Percentiles rank a stretch among this genome's conserved stretches.
phyloP scores from a whole-genome alignment of 139 green algal species.

The Trebouxia sp. region DNA sequence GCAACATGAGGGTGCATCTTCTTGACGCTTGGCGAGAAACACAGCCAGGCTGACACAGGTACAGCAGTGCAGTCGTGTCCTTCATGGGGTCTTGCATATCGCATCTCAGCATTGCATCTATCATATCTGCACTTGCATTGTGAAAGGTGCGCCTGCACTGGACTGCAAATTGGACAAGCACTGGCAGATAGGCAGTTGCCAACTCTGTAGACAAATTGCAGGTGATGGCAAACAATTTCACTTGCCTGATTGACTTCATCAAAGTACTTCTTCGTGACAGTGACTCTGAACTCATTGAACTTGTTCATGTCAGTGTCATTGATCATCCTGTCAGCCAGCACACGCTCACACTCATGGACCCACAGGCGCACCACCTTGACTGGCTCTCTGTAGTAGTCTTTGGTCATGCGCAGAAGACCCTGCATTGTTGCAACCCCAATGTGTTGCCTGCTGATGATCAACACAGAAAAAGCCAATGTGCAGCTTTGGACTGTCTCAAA shows the following conservation, averaged over 20 bases:
- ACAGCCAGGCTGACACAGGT: no score
- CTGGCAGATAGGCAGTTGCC: no score
- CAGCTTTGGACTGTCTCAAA: no score
- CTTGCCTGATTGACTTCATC: slow-evolving; percentile 47
- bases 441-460: no score
- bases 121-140: background rate
- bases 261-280: slow-evolving; percentile 75
- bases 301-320: slow-evolving; percentile 73
- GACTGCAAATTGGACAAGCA: no score
- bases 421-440: slow-evolving; percentile 38
- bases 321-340: slow-evolving; percentile 85
- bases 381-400: slow-evolving; percentile 71
- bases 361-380: slow-evolving; percentile 75
- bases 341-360: slow-evolving; percentile 84
- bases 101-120: background rate
- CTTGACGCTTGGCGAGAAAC: no score
- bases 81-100: background rate
- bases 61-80: background rate
- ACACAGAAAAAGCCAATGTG: no score
- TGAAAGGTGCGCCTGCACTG: no score
- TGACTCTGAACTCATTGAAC: slow-evolving; percentile 74
- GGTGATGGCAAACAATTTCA: background rate
- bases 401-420: slow-evolving; percentile 78
- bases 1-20: no score
- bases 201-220: no score